A percentile compares a stretch with the other conserved stretches of the same genome.
Evolutionary conservation across 2,329 filamentous ascomycete genomes (phyloP).

Genomic region (Cladobotryum mycophilum): DNA sequence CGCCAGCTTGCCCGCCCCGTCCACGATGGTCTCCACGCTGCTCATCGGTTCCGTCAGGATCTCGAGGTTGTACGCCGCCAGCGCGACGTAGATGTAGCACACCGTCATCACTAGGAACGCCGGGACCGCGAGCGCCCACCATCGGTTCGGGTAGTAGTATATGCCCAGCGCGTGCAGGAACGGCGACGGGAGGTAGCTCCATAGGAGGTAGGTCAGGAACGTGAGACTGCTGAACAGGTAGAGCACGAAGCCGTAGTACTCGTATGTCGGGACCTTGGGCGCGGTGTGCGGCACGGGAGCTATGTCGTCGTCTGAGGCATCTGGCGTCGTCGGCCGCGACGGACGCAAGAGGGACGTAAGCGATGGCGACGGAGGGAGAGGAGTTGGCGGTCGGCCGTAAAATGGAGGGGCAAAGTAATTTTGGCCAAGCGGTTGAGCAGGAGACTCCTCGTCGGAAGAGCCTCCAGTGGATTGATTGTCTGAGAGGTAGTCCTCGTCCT

Average conservation of each 20-base stretch:
- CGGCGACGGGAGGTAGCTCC: slow-evolving; percentile 87
- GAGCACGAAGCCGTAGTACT: slow-evolving; percentile 97
- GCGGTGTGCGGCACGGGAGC: slow-evolving; percentile 79
- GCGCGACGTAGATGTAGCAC: slow-evolving; percentile 88
- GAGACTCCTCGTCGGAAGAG: slow-evolving; percentile 30
- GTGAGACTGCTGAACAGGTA: slow-evolving; percentile 82
- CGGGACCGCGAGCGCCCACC: slow-evolving; percentile 93
- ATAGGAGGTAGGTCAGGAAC: slow-evolving; percentile 68
- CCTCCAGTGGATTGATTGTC: slow-evolving; percentile 24
- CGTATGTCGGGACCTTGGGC: slow-evolving; percentile 96
- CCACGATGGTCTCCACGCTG: slow-evolving; percentile 83
- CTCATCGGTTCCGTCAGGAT: slow-evolving; percentile 76
- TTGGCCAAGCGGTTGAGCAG: slow-evolving; percentile 41
- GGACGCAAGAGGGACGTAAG: slow-evolving; percentile 86
- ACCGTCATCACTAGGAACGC: slow-evolving; percentile 83
- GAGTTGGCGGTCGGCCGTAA: slow-evolving; percentile 94
- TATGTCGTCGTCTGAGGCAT: slow-evolving; percentile 84
- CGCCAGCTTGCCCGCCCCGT: slow-evolving; percentile 81
- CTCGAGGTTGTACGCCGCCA: slow-evolving; percentile 85
- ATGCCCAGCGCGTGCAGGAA: slow-evolving; percentile 91
- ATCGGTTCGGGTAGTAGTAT: slow-evolving; percentile 93
- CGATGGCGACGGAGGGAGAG: slow-evolving; percentile 85
- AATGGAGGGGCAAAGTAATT: slow-evolving; percentile 73
- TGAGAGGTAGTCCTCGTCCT: slow-evolving; percentile 29
- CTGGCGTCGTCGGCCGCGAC: slow-evolving; percentile 87